phyloP scores from a whole-genome alignment of 768 basidiomycete species.

The Guyanaporus albipodus region DNA sequence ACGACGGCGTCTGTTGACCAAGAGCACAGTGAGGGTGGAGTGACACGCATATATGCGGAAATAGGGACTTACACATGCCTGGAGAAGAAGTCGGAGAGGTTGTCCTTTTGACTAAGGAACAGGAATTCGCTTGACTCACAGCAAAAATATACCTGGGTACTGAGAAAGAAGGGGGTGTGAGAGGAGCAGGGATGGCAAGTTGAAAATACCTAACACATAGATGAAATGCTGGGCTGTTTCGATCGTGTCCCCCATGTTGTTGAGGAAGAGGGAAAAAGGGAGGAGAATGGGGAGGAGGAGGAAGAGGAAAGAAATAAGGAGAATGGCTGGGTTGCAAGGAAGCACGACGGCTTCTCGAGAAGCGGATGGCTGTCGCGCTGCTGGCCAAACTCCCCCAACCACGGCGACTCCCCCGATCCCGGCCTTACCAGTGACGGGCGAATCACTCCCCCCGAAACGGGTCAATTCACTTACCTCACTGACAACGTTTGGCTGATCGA shows the following conservation, averaged over 20 bases:
- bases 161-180: constrained; percentile 23
- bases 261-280: constrained; percentile 17
- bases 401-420: constrained; percentile 30
- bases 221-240: constrained; percentile 71
- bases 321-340: constrained; percentile 21
- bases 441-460: constrained; percentile 22
- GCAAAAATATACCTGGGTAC: constrained; percentile 78
- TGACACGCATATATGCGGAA: constrained; percentile 17
- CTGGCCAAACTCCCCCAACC: constrained; percentile 16
- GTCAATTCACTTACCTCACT: constrained; percentile 13
- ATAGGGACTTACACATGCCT: constrained; percentile 65
- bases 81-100: constrained; percentile 29
- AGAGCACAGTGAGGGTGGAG: not conserved
- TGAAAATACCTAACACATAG: constrained; percentile 49
- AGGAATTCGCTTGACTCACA: constrained; percentile 47
- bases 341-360: constrained; percentile 29
- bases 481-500: not conserved
- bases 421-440: constrained; percentile 25
- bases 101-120: constrained; percentile 20
- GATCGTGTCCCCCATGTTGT: constrained; percentile 41
- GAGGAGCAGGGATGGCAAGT: not conserved
- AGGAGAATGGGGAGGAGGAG: constrained; percentile 6
- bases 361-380: constrained; percentile 22
- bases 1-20: constrained; percentile 65
- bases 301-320: constrained; percentile 28